These are phyloP conservation scores for Hemileccinum impolitum DNA, from an alignment of 768 basidiomycete genomes.

Conservation along the genomic window DNA sequence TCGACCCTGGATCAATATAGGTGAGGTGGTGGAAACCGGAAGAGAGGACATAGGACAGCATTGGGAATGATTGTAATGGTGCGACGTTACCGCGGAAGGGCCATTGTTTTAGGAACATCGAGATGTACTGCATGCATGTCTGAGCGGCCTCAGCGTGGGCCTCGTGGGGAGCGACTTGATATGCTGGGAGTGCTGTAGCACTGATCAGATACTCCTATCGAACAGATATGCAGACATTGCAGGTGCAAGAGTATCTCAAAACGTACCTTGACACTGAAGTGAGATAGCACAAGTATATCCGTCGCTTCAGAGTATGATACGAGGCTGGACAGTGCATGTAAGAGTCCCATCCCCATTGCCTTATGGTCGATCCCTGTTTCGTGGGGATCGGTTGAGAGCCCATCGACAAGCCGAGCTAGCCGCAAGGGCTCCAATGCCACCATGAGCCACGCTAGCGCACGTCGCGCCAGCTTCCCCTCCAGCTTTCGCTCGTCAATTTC, in stretches of 20 bases:
- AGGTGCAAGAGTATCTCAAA: too few species aligned
- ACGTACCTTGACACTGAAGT: conserved; percentile 1
- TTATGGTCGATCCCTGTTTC: too few species aligned
- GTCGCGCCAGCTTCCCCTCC: background rate
- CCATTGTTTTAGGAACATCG: background rate
- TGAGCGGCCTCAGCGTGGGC: background rate
- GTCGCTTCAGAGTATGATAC: background rate
- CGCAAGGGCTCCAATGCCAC: background rate
- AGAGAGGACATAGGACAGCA: background rate
- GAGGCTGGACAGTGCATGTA: background rate
- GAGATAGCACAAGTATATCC: background rate
- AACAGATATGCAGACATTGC: background rate
- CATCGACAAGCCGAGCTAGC: background rate
- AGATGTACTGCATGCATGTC: background rate
- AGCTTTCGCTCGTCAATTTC: background rate
- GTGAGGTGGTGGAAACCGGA: conserved; percentile 1
- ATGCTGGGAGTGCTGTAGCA: background rate
- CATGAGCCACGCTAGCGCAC: background rate
- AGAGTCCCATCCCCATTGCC: background rate
- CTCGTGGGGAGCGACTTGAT: background rate
- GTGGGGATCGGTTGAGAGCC: background rate
- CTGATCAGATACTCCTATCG: conserved; percentile 2
- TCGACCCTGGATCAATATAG: background rate
- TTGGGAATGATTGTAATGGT: background rate
- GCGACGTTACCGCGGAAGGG: background rate